These are phyloP conservation scores for Pestalotiopsis sp. DNA, from an alignment of 2,329 filamentous ascomycete genomes.

Conservation along the genomic window DNA sequence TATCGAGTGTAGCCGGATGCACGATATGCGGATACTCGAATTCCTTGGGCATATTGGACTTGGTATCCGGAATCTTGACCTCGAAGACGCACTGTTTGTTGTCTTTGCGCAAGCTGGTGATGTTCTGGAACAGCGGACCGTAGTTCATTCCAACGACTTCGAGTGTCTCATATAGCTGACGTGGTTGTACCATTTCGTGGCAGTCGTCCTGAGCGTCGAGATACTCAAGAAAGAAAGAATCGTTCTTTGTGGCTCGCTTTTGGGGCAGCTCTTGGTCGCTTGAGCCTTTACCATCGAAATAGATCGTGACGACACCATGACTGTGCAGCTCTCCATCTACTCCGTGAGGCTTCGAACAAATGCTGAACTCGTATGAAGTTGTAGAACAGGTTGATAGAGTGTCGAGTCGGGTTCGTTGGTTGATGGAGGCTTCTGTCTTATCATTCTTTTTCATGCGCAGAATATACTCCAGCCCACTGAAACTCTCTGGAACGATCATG, in stretches of 20 bases:
- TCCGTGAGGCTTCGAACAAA: slow-evolving; percentile 47
- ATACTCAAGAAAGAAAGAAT: slow-evolving; percentile 23
- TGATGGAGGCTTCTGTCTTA: not conserved
- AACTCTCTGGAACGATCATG: slow-evolving; percentile 50
- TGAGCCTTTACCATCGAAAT: slow-evolving; percentile 19
- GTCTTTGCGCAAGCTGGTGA: slow-evolving; percentile 37
- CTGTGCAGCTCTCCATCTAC: slow-evolving; percentile 47
- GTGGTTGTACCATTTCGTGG: slow-evolving; percentile 37
- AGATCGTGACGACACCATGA: slow-evolving; percentile 29
- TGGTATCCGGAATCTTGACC: slow-evolving; percentile 51
- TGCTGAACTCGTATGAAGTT: slow-evolving; percentile 39
- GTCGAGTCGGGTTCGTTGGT: slow-evolving; percentile 16
- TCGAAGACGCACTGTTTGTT: slow-evolving; percentile 37
- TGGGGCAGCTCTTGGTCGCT: not conserved
- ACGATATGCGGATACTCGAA: slow-evolving; percentile 58
- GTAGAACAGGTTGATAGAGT: slow-evolving; percentile 14
- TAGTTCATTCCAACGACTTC: slow-evolving; percentile 56
- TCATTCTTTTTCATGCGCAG: slow-evolving; percentile 41
- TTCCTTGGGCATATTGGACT: slow-evolving; percentile 51
- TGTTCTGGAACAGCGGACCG: slow-evolving; percentile 52
- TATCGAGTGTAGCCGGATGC: slow-evolving; percentile 61
- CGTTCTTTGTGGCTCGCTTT: slow-evolving; percentile 20
- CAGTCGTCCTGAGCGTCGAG: slow-evolving; percentile 24
- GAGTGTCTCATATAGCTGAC: slow-evolving; percentile 53
- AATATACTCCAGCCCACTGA: slow-evolving; percentile 52